Percentiles rank a stretch among this genome's conserved stretches.
Evolutionary conservation across 345 rosid species (phyloP).

Genomic region (Arabidopsis suecica): DNA sequence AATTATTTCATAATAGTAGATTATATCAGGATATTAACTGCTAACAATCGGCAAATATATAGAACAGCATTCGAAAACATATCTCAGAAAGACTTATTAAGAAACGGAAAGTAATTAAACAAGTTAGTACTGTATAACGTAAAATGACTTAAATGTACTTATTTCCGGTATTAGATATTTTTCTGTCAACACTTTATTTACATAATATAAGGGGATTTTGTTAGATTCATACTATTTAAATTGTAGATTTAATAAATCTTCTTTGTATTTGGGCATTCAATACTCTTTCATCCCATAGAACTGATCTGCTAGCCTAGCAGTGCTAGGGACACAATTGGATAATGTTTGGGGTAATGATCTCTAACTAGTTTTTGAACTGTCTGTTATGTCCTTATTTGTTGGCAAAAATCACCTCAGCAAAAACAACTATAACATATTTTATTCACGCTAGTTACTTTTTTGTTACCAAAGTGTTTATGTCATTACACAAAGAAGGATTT

Average conservation of each 20-base stretch:
- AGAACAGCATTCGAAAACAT: not conserved
- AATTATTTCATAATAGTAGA: not conserved
- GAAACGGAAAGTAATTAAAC: conserved; percentile 19
- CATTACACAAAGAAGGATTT: no score
- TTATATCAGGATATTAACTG: conserved; percentile 8
- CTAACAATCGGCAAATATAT: not conserved
- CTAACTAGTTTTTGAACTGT: no score
- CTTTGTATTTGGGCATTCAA: not conserved
- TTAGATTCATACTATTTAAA: not conserved
- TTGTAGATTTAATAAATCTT: not conserved
- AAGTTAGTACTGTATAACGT: not conserved
- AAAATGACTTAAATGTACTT: conserved; percentile 1
- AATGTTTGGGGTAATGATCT: no score
- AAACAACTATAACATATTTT: no score
- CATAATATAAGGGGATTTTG: not conserved
- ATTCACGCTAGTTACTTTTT: no score
- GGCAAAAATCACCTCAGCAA: no score
- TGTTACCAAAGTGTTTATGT: no score
- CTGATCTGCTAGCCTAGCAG: no score
- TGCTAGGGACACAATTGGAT: no score
- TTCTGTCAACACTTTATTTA: not conserved
- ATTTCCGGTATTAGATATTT: not conserved
- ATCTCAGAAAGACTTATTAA: not conserved
- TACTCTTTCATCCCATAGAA: no score
- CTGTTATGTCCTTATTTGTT: no score